Evolutionary conservation across 148 eudicot species (phyloP), one percentile per base, ranked within the genome.

Genomic region (Amaranthus hypochondriacus): DNA sequence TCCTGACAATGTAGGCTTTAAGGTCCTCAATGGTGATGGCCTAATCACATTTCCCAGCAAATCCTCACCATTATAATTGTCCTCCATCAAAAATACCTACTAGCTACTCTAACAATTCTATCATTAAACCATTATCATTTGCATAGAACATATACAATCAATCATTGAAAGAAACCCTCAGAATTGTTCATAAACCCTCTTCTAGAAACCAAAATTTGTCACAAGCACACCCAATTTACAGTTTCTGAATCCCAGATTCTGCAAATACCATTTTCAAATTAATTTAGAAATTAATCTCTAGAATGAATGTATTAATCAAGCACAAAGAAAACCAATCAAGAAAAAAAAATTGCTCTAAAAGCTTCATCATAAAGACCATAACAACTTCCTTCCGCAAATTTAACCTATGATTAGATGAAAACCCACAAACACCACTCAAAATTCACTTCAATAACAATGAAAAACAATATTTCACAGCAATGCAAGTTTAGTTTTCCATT

Each of bases 1-100:
- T 55, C 97, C 98, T 0, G 98, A 94, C 73, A 89, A 90, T 66
- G 92, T 84, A 52, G 90, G 74, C 84, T 92, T 95, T 54, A 90
- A 73, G 43, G 84, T 66, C 84, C 89, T 85, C 62, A 87, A 64
- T 0, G 90, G 66, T 7, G 89, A 75, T 18, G 80, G 90, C 75
- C 91, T 84, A 48, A 77, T 69, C 44, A 84, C 63, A 67, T 81
- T 86, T 21, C 89, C 86, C 59, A 80, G 80, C 57, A 87, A 42
- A 87, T 87, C 90, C 59, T 80, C 83, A 52, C 82, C 85, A 51
- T 79, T 83, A 73, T 78, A 59, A 46, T 54, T 78, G 44, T 81
- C 86, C 78, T 79, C 89, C 89, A 86, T 90, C 62, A 62, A 66
- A 59, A 62, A 48, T 56, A 3, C 71, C 70, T 63, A 53, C 55